A percentile compares a stretch with the other conserved stretches of the same genome.
phyloP scores from a whole-genome alignment of 495 filamentous ascomycete species.

The Thermochaetoides thermophila region DNA sequence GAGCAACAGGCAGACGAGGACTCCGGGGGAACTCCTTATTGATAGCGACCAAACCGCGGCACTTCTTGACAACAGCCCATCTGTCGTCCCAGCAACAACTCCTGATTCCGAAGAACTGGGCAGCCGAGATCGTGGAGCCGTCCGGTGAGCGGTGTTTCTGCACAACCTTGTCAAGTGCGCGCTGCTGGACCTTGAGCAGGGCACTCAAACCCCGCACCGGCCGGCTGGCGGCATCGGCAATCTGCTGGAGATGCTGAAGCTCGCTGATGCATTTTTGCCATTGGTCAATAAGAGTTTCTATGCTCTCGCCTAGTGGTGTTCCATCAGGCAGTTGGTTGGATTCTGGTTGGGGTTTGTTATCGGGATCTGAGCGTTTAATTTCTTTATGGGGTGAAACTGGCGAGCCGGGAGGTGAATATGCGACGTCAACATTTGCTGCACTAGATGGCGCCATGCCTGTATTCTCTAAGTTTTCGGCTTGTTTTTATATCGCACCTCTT shows the following conservation, averaged over 20 bases:
- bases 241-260: slow-evolving; percentile 11
- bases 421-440: too few relatives aligned
- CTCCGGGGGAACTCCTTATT: slow-evolving; percentile 20
- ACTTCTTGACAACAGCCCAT: slow-evolving; percentile 19
- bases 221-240: slow-evolving; percentile 3
- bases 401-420: too few relatives aligned
- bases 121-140: slow-evolving; percentile 6
- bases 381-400: too few relatives aligned
- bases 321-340: too few relatives aligned
- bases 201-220: slow-evolving; percentile 12
- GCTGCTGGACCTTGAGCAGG: slow-evolving; percentile 18
- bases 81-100: slow-evolving; percentile 19
- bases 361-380: too few relatives aligned
- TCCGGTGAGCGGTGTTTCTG: slow-evolving; percentile 7
- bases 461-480: too few relatives aligned
- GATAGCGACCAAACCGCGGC: slow-evolving; percentile 14
- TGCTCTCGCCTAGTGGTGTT: slow-evolving; percentile 5
- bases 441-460: too few relatives aligned
- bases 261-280: slow-evolving; percentile 16
- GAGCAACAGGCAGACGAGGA: slow-evolving; percentile 9
- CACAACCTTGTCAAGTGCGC: slow-evolving; percentile 13
- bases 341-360: too few relatives aligned
- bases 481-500: too few relatives aligned
- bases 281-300: slow-evolving; percentile 10
- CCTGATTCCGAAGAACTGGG: slow-evolving; percentile 16